These are phyloP conservation scores for Fusarium vanettenii DNA, from an alignment of 2,329 filamentous ascomycete species.

Conservation along the genomic window DNA sequence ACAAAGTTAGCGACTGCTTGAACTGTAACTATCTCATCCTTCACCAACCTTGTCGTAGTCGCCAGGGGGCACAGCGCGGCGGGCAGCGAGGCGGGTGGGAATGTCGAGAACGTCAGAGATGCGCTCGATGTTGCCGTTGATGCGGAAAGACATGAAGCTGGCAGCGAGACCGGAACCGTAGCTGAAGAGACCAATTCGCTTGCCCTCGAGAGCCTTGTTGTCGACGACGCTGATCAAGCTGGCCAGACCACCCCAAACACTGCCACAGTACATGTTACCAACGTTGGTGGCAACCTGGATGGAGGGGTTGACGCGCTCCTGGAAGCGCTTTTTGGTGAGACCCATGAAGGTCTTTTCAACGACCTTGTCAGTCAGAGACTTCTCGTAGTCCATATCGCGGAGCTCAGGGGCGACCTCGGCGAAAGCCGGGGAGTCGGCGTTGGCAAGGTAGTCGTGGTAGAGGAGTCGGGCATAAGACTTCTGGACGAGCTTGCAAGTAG, in stretches of 20 bases:
- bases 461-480: conserved; percentile 87
- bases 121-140: conserved; percentile 75
- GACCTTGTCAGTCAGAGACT: conserved; percentile 82
- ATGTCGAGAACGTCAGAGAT: conserved; percentile 78
- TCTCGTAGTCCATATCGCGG: conserved; percentile 81
- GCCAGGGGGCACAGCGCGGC: conserved; percentile 75
- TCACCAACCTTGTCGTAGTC: conserved; percentile 77
- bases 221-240: conserved; percentile 74
- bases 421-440: conserved; percentile 75
- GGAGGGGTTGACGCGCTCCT: conserved; percentile 78
- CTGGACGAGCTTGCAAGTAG: conserved; percentile 87
- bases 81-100: conserved; percentile 72
- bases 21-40: neutral
- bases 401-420: conserved; percentile 81
- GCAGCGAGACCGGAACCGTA: conserved; percentile 82
- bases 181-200: conserved; percentile 81
- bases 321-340: conserved; percentile 85
- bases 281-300: conserved; percentile 83
- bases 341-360: conserved; percentile 90
- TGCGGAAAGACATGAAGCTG: conserved; percentile 78
- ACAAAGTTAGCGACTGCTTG: conserved; percentile 34
- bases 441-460: conserved; percentile 85
- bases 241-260: conserved; percentile 81
- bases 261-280: conserved; percentile 76
- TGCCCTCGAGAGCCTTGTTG: conserved; percentile 73